These are phyloP conservation scores for Aureobasidium pullulans DNA, from an alignment of 2,329 filamentous ascomycete genomes.

Conservation along the genomic window DNA sequence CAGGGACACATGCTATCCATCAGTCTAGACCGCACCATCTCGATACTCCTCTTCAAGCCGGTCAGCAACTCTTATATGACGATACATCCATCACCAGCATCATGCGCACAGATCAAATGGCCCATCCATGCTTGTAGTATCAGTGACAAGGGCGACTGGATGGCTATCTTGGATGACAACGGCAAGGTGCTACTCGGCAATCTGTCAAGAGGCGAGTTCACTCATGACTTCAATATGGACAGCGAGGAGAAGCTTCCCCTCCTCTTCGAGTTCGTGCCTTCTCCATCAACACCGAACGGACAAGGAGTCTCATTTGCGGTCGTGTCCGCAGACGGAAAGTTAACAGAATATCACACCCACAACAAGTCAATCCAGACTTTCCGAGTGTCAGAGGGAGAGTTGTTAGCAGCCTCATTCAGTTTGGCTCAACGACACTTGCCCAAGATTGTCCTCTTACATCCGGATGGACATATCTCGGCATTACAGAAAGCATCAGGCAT, in stretches of 20 bases:
- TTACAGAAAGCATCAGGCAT: conserved; percentile 6
- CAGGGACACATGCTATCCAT: conserved; percentile 62
- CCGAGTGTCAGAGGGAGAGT: conserved; percentile 19
- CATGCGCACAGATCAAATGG: conserved; percentile 22
- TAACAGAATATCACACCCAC: conserved; percentile 52
- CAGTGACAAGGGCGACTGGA: conserved; percentile 56
- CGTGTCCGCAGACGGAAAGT: conserved; percentile 56
- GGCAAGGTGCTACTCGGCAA: conserved; percentile 58
- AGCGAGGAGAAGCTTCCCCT: conserved; percentile 52
- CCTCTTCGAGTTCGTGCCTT: conserved; percentile 55
- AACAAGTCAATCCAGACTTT: conserved; percentile 19
- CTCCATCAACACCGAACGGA: conserved; percentile 24
- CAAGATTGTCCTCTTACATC: not conserved
- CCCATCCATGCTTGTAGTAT: conserved; percentile 51
- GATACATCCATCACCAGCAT: conserved; percentile 16
- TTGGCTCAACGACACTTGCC: conserved; percentile 3
- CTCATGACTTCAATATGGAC: conserved; percentile 47
- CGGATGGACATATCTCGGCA: conserved; percentile 6
- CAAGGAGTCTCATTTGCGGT: conserved; percentile 44
- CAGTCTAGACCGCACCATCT: conserved; percentile 55
- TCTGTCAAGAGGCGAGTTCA: conserved; percentile 50
- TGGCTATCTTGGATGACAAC: conserved; percentile 57
- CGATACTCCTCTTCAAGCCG: conserved; percentile 2
- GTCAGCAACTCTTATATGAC: conserved; percentile 10
- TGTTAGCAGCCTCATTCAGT: conserved; percentile 6